Conservation (phyloP, 2,329 filamentous ascomycete species). For the Stemphylium vesicarium region DNA sequence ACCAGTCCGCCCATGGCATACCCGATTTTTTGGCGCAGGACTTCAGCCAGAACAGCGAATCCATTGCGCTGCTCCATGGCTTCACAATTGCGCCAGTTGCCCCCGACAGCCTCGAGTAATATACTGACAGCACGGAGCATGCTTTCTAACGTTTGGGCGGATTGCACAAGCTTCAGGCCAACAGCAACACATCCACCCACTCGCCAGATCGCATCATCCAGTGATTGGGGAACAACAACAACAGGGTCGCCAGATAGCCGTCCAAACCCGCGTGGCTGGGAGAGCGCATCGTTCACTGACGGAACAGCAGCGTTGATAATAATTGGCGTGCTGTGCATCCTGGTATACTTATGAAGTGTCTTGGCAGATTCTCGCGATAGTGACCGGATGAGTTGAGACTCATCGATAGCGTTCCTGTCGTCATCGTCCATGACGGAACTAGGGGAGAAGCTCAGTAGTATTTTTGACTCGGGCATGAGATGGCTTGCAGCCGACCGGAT, state of each 20-base stretch:
- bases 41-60: conserved; percentile 83
- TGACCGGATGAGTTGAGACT: conserved; percentile 76
- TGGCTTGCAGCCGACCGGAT: conserved; percentile 84
- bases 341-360: conserved; percentile 71
- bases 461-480: conserved; percentile 79
- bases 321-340: conserved; percentile 76
- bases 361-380: conserved; percentile 75
- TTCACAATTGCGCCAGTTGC: conserved; percentile 97
- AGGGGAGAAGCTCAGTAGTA: conserved; percentile 84
- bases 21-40: conserved; percentile 83
- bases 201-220: conserved; percentile 93
- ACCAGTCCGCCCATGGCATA: conserved; percentile 52
- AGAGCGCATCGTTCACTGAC: conserved; percentile 86
- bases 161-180: conserved; percentile 82
- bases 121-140: conserved; percentile 81
- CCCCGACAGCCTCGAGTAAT: conserved; percentile 82
- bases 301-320: conserved; percentile 89
- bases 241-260: conserved; percentile 84
- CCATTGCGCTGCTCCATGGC: conserved; percentile 97
- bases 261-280: conserved; percentile 78
- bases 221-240: conserved; percentile 77
- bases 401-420: conserved; percentile 72
- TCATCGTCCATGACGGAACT: conserved; percentile 81
- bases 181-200: conserved; percentile 89
- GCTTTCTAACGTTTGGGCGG: conserved; percentile 71